Conservation (phyloP, 2,329 filamentous ascomycete genomes). For the Biscogniauxia marginata region DNA sequence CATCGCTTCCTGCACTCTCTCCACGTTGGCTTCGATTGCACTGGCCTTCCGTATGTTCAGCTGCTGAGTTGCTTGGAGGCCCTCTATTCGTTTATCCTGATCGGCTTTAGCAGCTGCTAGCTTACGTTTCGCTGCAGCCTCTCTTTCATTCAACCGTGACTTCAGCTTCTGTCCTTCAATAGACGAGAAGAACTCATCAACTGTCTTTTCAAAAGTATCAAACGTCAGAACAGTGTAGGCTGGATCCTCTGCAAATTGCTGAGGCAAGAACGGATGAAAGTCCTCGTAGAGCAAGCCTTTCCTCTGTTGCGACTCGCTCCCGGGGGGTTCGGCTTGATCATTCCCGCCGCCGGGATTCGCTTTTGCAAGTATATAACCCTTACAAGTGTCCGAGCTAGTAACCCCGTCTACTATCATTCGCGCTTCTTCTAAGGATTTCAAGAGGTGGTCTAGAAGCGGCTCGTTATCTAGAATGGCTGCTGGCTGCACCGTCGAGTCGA, state of each 20-base stretch:
- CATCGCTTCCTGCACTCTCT: conserved; percentile 88
- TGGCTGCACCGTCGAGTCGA: conserved; percentile 67
- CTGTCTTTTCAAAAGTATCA: conserved; percentile 84
- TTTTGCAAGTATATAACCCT: conserved; percentile 87
- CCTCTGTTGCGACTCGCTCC: conserved; percentile 38
- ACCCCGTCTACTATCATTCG: conserved; percentile 68
- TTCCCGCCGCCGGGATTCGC: conserved; percentile 38
- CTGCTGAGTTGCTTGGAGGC: conserved; percentile 76
- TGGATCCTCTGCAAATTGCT: conserved; percentile 70
- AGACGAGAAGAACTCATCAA: conserved; percentile 96
- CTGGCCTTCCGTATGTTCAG: conserved; percentile 85
- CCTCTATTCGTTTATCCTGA: conserved; percentile 81
- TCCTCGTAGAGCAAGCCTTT: conserved; percentile 77
- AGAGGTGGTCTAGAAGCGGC: conserved; percentile 61
- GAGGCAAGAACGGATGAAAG: conserved; percentile 88
- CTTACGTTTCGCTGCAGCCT: conserved; percentile 78
- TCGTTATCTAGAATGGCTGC: conserved; percentile 69
- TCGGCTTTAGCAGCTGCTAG: conserved; percentile 81
- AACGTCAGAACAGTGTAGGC: conserved; percentile 70
- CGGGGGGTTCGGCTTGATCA: conserved; percentile 29
- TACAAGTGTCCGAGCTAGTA: conserved; percentile 62
- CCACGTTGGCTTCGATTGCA: conserved; percentile 86
- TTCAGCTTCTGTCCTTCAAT: conserved; percentile 91
- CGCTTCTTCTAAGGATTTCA: conserved; percentile 68
- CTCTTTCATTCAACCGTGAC: conserved; percentile 76